Base-by-base conservation (phyloP, 2,329 filamentous ascomycete genomes). In the Microcyclospora tardicrescens region DNA sequence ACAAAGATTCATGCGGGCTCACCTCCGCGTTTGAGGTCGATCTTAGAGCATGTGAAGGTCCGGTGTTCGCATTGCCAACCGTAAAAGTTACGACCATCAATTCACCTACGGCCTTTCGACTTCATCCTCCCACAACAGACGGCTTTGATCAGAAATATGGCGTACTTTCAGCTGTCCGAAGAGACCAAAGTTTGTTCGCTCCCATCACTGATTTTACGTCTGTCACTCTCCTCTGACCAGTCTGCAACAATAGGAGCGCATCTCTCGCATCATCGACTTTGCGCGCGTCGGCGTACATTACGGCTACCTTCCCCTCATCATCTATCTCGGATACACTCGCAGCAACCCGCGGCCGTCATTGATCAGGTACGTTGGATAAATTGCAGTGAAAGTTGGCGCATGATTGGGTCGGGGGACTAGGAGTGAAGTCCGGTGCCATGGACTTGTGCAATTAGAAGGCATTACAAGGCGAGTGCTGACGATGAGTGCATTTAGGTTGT, bases 261-360 rank as follows among this genome's bases (percentile, higher is more conserved):
- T 98, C 66, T 80, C 84, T 58, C 89, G 87, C 72, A 75, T 96
- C 68, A 91, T 98, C 62, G 91, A 96, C 65, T 70, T 95, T 62
- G 91, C 86, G 46, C 79, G 87, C 57, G 80, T 95, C 56, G 86
- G n/a, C 9, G 30, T 15, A 32, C 29, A 5, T 54, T 93, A 85
- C 72, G 91, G 91, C 62, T 98, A 96, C 66, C 77, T 98, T 42
- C 91, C 91, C 54, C 66, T 98, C 64, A 93, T 98, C 61, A 75
- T 98, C 63, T 98, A 96, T 65, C 81, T 98, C 55, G 91, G 89
- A 54, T 96, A 94, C 70, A 93, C 89, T 39, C 81, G 84, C 62
- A 96, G 87, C 71, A 82, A 89, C 62, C 91, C 91, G 31, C 78
- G 83, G 61, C 91, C 91, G 39, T 80, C 84, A 34, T 61, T 84